Evolutionary conservation across 768 basidiomycete genomes (phyloP).

Genomic region (Trametes coccinea): DNA sequence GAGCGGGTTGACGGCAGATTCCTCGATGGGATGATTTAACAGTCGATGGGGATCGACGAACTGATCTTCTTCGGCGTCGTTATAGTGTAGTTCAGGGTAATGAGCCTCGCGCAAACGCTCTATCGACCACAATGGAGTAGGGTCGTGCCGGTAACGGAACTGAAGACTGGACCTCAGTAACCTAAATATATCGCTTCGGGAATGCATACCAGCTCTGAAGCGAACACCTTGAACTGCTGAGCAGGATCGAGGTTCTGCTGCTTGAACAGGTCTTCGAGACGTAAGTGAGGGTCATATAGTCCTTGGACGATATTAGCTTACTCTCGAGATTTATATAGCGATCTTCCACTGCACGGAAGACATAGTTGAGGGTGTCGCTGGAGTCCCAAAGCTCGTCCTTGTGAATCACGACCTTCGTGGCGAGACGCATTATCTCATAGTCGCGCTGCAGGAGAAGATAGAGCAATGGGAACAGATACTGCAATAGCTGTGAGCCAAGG

Average conservation of each 20-base stretch:
- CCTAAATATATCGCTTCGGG: too few relatives aligned
- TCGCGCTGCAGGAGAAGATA: slow-evolving; percentile 39
- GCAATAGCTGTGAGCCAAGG: not conserved
- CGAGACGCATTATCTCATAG: slow-evolving; percentile 34
- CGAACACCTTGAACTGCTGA: slow-evolving; percentile 31
- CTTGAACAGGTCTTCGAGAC: slow-evolving; percentile 30
- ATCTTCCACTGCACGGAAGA: slow-evolving; percentile 24
- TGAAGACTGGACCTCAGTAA: not conserved
- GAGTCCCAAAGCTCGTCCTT: slow-evolving; percentile 33
- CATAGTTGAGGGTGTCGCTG: slow-evolving; percentile 24
- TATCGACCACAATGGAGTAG: slow-evolving; percentile 4
- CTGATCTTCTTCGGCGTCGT: slow-evolving; percentile 26
- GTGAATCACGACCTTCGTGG: slow-evolving; percentile 29
- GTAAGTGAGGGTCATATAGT: too few relatives aligned
- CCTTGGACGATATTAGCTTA: slow-evolving; percentile 1
- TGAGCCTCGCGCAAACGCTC: slow-evolving; percentile 17
- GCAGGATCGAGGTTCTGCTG: slow-evolving; percentile 30
- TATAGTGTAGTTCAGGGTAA: slow-evolving; percentile 23
- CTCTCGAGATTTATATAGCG: slow-evolving; percentile 31
- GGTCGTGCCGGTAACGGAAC: slow-evolving; percentile 19
- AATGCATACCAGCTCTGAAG: slow-evolving; percentile 29
- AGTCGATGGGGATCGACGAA: slow-evolving; percentile 18
- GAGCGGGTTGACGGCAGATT: not conserved
- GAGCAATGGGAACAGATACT: slow-evolving; percentile 39
- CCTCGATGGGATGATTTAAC: slow-evolving; percentile 28